Conservation (phyloP, 768 basidiomycete genomes). For the Amanita pallidorosea region DNA sequence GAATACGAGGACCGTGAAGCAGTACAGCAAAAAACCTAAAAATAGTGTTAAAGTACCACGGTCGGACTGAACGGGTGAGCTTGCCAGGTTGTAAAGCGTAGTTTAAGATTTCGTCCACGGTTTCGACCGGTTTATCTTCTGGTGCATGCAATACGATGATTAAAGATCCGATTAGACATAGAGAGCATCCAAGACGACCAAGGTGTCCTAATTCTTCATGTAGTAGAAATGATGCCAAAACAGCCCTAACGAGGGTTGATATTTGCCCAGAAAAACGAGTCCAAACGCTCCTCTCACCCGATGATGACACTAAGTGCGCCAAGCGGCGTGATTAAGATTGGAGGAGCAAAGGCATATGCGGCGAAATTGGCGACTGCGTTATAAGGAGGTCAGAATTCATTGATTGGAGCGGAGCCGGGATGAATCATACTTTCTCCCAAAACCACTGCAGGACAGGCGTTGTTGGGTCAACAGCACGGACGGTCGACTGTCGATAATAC, state of each 20-base stretch:
- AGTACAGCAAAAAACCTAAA: constrained; percentile 84
- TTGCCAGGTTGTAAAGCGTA: constrained; percentile 91
- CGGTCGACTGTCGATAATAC: constrained; percentile 21
- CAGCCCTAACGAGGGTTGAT: constrained; percentile 45
- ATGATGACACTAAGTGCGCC: constrained; percentile 94
- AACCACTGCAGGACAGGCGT: constrained; percentile 49
- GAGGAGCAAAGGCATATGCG: constrained; percentile 95
- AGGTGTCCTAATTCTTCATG: constrained; percentile 91
- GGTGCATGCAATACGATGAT: constrained; percentile 97
- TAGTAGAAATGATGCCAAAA: constrained; percentile 88
- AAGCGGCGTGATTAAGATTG: constrained; percentile 96
- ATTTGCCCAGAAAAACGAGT: background rate
- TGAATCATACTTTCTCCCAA: constrained; percentile 69
- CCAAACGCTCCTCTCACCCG: constrained; percentile 40
- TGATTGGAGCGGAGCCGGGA: background rate
- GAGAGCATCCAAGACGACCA: constrained; percentile 76
- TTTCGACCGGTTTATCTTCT: constrained; percentile 86
- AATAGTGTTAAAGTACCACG: background rate
- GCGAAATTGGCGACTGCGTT: constrained; percentile 77
- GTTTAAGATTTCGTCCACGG: constrained; percentile 85
- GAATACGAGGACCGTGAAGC: constrained; percentile 75
- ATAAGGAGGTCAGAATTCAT: constrained; percentile 1
- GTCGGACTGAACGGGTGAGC: background rate
- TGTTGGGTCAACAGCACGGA: background rate
- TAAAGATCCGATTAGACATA: constrained; percentile 79